Evolutionary conservation across 768 basidiomycete species (phyloP), one percentile per base, ranked within the genome.

Genomic region (Lactarius sanguifluus): DNA sequence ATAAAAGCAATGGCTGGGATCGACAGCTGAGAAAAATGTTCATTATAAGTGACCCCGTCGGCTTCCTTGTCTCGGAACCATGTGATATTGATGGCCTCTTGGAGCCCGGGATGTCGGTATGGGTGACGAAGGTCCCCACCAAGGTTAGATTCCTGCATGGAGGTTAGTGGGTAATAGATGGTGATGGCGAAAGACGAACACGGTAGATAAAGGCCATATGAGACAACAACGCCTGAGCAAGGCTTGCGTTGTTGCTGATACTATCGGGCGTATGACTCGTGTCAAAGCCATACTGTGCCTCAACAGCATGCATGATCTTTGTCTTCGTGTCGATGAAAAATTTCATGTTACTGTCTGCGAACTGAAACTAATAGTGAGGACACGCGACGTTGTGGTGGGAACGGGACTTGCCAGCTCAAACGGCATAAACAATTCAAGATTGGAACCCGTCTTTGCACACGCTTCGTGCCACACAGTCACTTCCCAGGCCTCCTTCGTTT

Each of bases 31-130:
- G 57, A 34, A 36, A 66, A 66, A 28, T 58, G 16, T 36, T 56
- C 38, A 5, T 58, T 18, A 28, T 58, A 66, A 9, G 54, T 15
- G 10, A 66, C 45, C 5, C 61, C 65, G 30, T 25, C 61, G 2
- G 20, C 36, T 3, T 54, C 30, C 56, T 52, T 52, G 50, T 34
- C 10, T 12, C 6, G 47, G 25, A 66, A 66, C 61, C 65, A 66
- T 6, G 16, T 58, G 30, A 62, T 1, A 18, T 62, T 66, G 56
- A 66, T 59, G 1, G 40, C 65, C 32, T 43, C 50, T 43, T 66
- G 65, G n/a, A 66, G 62, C 7, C 47, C 34, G 13, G 61, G 57
- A 30, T 67, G 62, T 47, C 62, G 58, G 36, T 67, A 67, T 36
- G 40, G 62, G 7, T 30, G 23, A 18, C 13, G 58, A 13, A 2